phyloP scores from a whole-genome alignment of 306 rosid genomes.

The Delonix regia region DNA sequence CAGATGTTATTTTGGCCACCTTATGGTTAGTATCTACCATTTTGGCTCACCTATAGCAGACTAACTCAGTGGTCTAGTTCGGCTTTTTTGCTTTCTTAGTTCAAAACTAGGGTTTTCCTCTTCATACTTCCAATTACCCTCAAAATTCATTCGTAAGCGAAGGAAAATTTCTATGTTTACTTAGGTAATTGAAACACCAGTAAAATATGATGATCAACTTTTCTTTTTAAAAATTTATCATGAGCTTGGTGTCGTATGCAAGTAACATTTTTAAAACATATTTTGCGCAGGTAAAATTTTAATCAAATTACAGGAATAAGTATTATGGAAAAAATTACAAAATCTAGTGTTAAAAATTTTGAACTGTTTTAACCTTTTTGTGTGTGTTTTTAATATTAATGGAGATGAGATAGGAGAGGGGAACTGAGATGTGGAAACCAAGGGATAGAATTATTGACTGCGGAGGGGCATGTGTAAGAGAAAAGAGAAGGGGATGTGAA shows the following conservation, averaged over 20 bases:
- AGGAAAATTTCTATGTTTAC: not conserved
- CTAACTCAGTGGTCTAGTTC: not conserved
- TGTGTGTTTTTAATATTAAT: no score
- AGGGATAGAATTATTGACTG: not conserved
- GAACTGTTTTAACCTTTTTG: not conserved
- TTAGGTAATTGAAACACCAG: not conserved
- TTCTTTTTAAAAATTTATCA: no score
- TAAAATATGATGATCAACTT: not conserved
- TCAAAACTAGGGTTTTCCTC: not conserved
- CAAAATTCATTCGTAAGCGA: not conserved
- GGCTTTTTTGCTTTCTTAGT: not conserved
- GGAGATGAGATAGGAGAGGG: not conserved
- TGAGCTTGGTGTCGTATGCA: not conserved
- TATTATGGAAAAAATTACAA: no score
- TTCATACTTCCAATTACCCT: not conserved
- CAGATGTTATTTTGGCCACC: not conserved
- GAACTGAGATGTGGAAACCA: not conserved
- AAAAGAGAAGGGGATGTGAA: not conserved
- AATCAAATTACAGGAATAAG: not conserved
- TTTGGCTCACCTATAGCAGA: not conserved
- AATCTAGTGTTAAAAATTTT: no score
- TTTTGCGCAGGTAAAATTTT: no score
- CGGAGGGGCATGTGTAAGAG: not conserved
- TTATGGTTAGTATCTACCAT: not conserved
- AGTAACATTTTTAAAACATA: no score